Base-by-base conservation (phyloP, 2,329 filamentous ascomycete species). In the Blastomyces percursus region DNA sequence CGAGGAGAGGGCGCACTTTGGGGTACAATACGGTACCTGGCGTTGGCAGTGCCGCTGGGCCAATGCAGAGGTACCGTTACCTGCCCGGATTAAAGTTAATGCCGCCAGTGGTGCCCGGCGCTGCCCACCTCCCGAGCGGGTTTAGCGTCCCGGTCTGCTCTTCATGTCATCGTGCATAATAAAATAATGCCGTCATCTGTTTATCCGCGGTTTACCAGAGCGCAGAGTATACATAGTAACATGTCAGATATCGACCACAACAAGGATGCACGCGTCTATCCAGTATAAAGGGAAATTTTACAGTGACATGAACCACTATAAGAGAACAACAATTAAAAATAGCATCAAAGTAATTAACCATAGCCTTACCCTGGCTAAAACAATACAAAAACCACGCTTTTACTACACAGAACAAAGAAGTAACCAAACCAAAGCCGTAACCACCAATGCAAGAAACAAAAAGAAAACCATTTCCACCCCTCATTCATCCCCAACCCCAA, bases 401-500 rank as follows among this genome's bases (percentile, higher is more conserved):
- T 35, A 35, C 5, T 35, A 8, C 32, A 35, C 27, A 30, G 4
- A 30, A 30, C 27, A 30, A 30, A 30, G 2, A 2, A 30, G 27
- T 30, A 30, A 30, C 27, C 27, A 30, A 4, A 30, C 4, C 16
- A 40, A 55, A 55, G 35, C 19, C 52, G 16, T 21, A 40, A 21
- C 35, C 16, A 55, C 30, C 32, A 35, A 35, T 35, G 7, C 4
- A 30, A 54, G 2, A 8, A 9, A 21, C 1, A 38, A 11, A 11
- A 30, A 30, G 27, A 21, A 12, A 3, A n/a, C 1, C 11, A 1
- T 12, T 24, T 27, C 5, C 56, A 9, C 3, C 40, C 40, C 11
- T 32, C 27, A 58, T 40, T 58, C 56, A 46, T 58, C 56, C 12
- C 56, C 56, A 46, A 58, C 40, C n/a, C 27, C 56, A 46, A 61